These are phyloP conservation scores for Yueomyces sinensis DNA, from an alignment of 805 yeast genomes.

Conservation along the genomic window DNA sequence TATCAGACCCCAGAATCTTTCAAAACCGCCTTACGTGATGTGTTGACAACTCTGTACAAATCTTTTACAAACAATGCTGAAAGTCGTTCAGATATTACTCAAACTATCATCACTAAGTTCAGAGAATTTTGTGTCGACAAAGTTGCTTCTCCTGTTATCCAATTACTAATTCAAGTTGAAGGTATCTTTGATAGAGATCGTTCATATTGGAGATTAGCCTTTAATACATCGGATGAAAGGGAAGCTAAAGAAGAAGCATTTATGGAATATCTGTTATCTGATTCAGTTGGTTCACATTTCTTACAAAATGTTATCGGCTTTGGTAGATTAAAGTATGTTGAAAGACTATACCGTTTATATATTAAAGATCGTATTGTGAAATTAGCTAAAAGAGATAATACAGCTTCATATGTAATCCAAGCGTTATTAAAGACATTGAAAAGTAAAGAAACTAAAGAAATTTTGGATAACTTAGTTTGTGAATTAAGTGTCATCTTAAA, in stretches of 20 bases:
- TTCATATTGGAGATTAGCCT: constrained; percentile 52
- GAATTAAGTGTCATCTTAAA: constrained; percentile 47
- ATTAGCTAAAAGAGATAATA: constrained; percentile 67
- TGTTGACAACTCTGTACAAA: constrained; percentile 30
- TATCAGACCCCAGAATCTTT: constrained; percentile 63
- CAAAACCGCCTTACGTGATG: constrained; percentile 41
- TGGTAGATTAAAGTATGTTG: constrained; percentile 55
- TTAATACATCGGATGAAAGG: constrained; percentile 37
- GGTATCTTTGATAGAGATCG: constrained; percentile 68
- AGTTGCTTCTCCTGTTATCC: constrained; percentile 79
- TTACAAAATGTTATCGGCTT: constrained; percentile 56
- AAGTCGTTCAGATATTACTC: constrained; percentile 19
- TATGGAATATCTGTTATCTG: constrained; percentile 71
- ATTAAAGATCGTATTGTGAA: constrained; percentile 64
- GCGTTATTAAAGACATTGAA: constrained; percentile 53
- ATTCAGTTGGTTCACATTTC: constrained; percentile 90
- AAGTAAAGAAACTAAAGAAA: constrained; percentile 45
- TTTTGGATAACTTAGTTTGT: constrained; percentile 54
- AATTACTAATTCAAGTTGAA: constrained; percentile 64
- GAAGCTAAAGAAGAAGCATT: constrained; percentile 62
- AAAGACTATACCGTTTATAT: constrained; percentile 55
- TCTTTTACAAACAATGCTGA: constrained; percentile 17
- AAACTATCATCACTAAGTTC: constrained; percentile 32
- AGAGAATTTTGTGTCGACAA: constrained; percentile 70
- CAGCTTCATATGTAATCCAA: constrained; percentile 71